A percentile compares a stretch with the other conserved stretches of the same genome.
Conservation (phyloP, 441 rosid species). For the Populus hybrid region DNA sequence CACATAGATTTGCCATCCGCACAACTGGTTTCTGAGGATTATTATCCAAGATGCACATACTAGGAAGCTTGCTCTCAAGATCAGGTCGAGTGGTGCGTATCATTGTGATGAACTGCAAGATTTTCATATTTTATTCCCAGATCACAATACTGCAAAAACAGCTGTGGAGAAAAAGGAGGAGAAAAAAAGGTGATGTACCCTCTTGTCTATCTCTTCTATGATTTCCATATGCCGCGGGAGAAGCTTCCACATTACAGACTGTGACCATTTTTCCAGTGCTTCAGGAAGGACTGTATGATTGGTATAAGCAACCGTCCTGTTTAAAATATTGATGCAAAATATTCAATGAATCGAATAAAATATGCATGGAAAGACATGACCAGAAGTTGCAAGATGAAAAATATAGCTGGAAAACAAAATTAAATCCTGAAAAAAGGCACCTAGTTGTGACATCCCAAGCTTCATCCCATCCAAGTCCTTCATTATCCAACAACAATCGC, state of each 20-base stretch:
- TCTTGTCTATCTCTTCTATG: constrained; percentile 88
- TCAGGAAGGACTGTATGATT: constrained; percentile 99
- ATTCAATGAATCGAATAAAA: constrained; percentile 17
- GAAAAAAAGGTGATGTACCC: constrained; percentile 46
- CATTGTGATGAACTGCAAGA: constrained; percentile 70
- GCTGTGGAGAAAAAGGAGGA: constrained; percentile 4
- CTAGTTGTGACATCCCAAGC: constrained; percentile 92
- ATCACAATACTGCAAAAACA: constrained; percentile 15
- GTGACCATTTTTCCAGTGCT: constrained; percentile 99
- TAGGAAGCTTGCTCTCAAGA: constrained; percentile 80
- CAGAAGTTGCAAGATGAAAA: constrained; percentile 14
- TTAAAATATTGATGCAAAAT: constrained; percentile 22
- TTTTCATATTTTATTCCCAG: constrained; percentile 11
- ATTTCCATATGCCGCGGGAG: constrained; percentile 99
- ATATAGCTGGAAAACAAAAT: not conserved
- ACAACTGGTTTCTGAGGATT: constrained; percentile 93
- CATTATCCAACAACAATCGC: constrained; percentile 87
- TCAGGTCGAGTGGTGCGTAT: constrained; percentile 49
- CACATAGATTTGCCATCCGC: constrained; percentile 98
- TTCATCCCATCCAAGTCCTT: constrained; percentile 98
- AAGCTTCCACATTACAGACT: constrained; percentile 90
- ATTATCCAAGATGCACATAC: constrained; percentile 78
- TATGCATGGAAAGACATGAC: not conserved
- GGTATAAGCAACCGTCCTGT: constrained; percentile 94
- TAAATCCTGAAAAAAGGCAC: constrained; percentile 30